Evolutionary conservation across 2,329 filamentous ascomycete genomes (phyloP).

Genomic region (Botrytis byssoidea): DNA sequence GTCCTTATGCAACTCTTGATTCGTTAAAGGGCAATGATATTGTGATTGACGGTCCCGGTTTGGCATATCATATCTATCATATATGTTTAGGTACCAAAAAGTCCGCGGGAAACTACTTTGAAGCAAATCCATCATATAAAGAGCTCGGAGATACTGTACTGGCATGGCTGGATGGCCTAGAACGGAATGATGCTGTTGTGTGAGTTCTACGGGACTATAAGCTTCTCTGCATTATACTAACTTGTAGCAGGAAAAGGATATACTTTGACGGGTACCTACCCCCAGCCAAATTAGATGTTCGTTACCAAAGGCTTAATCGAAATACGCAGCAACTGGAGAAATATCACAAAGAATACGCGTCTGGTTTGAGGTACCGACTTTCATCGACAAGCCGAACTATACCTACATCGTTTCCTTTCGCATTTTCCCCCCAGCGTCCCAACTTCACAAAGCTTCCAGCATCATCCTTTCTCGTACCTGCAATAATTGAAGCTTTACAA

Average conservation of each 20-base stretch:
- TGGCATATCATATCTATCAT: constrained; percentile 72
- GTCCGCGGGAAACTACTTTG: constrained; percentile 46
- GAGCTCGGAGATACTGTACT: constrained; percentile 60
- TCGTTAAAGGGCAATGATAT: constrained; percentile 45
- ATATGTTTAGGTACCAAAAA: constrained; percentile 48
- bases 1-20: constrained; percentile 49
- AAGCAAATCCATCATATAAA: constrained; percentile 58
- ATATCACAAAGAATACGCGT: constrained; percentile 30
- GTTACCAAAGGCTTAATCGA: constrained; percentile 31
- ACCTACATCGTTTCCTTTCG: constrained; percentile 26
- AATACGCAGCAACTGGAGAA: constrained; percentile 32
- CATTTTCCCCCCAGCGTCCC: constrained; percentile 28
- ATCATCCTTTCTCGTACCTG: constrained; percentile 72
- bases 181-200: constrained; percentile 58
- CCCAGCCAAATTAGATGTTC: constrained; percentile 33
- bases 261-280: constrained; percentile 88
- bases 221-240: constrained; percentile 22
- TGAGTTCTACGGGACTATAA: constrained; percentile 39
- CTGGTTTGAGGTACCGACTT: constrained; percentile 23
- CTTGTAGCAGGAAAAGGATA: constrained; percentile 57
- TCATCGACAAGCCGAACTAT: constrained; percentile 11
- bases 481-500: constrained; percentile 69
- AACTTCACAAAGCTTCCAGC: constrained; percentile 40
- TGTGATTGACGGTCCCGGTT: constrained; percentile 73
- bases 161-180: constrained; percentile 62